phyloP scores from a whole-genome alignment of 805 yeast genomes.

The Wickerhamomyces canadensis region DNA sequence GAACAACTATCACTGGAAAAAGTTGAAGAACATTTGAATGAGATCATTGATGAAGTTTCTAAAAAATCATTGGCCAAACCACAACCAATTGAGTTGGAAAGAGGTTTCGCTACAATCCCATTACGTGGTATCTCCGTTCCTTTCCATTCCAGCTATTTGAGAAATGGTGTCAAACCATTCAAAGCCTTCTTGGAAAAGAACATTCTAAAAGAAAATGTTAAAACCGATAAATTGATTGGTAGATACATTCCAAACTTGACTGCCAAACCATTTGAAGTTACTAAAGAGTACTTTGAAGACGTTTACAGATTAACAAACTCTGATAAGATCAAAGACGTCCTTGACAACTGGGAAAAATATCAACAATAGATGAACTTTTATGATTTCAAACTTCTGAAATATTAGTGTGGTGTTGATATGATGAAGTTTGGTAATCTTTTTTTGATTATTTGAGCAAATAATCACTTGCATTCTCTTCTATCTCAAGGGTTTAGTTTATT shows the following conservation, averaged over 20 bases:
- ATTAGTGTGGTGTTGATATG: slow-evolving; percentile 9
- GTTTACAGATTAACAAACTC: slow-evolving; percentile 90
- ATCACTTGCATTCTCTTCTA: too few species aligned
- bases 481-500: too few species aligned
- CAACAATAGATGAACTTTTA: slow-evolving; percentile 30
- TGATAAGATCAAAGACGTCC: slow-evolving; percentile 80
- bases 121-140: slow-evolving; percentile 99
- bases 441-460: too few species aligned
- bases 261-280: slow-evolving; percentile 92
- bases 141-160: slow-evolving; percentile 97
- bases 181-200: slow-evolving; percentile 95
- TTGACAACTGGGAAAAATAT: slow-evolving; percentile 94
- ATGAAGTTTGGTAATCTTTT: too few species aligned
- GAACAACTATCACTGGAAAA: slow-evolving; percentile 79
- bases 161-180: slow-evolving; percentile 99
- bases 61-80: slow-evolving; percentile 80
- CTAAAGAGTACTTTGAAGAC: slow-evolving; percentile 95
- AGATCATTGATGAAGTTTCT: slow-evolving; percentile 82
- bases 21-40: slow-evolving; percentile 81
- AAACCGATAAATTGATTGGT: slow-evolving; percentile 87
- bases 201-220: slow-evolving; percentile 90
- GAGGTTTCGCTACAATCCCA: slow-evolving; percentile 98
- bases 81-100: slow-evolving; percentile 94
- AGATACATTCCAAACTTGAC: slow-evolving; percentile 98
- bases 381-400: not conserved